Percentiles rank a stretch among this genome's conserved stretches.
Evolutionary conservation across 495 filamentous ascomycete genomes (phyloP).

Genomic region (Cercophora scortea): DNA sequence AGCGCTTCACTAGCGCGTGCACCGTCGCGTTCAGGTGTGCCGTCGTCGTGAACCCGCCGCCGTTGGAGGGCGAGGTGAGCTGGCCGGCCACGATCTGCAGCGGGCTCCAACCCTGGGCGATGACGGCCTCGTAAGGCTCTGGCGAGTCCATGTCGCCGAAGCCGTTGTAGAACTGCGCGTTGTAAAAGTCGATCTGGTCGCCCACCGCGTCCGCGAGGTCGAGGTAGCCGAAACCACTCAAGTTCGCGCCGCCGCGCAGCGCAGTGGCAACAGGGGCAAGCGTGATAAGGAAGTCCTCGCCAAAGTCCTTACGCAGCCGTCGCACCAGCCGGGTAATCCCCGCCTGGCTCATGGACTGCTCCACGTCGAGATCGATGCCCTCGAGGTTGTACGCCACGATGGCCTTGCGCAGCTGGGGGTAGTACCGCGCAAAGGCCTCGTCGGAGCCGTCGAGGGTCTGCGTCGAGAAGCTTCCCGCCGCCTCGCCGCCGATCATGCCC

Average conservation of each 20-base stretch:
- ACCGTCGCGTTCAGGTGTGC: slow-evolving; percentile 32
- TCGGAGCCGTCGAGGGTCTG: slow-evolving; percentile 47
- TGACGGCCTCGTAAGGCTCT: slow-evolving; percentile 53
- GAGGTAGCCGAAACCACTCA: slow-evolving; percentile 71
- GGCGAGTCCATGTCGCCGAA: slow-evolving; percentile 60
- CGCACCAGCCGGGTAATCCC: slow-evolving; percentile 68
- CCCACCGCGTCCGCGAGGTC: slow-evolving; percentile 43
- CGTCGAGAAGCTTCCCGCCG: slow-evolving; percentile 52
- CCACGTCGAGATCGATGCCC: slow-evolving; percentile 78
- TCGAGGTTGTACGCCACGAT: slow-evolving; percentile 52
- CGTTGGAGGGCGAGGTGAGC: slow-evolving; percentile 62
- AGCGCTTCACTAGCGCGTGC: slow-evolving; percentile 37
- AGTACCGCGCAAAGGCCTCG: slow-evolving; percentile 55
- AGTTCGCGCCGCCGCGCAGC: slow-evolving; percentile 47
- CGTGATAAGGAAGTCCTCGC: slow-evolving; percentile 62
- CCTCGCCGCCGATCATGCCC: slow-evolving; percentile 79
- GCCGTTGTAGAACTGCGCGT: slow-evolving; percentile 78
- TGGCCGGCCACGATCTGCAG: slow-evolving; percentile 63
- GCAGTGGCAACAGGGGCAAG: slow-evolving; percentile 73
- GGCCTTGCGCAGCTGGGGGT: slow-evolving; percentile 52
- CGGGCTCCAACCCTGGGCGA: slow-evolving; percentile 56
- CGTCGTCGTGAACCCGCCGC: slow-evolving; percentile 37
- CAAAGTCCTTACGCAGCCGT: slow-evolving; percentile 63
- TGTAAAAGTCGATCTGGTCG: slow-evolving; percentile 61
- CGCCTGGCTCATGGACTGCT: slow-evolving; percentile 62